These are phyloP conservation scores for Apophysomyces elegans DNA, from an alignment of 371 early-diverging fungal species.

Conservation along the genomic window DNA sequence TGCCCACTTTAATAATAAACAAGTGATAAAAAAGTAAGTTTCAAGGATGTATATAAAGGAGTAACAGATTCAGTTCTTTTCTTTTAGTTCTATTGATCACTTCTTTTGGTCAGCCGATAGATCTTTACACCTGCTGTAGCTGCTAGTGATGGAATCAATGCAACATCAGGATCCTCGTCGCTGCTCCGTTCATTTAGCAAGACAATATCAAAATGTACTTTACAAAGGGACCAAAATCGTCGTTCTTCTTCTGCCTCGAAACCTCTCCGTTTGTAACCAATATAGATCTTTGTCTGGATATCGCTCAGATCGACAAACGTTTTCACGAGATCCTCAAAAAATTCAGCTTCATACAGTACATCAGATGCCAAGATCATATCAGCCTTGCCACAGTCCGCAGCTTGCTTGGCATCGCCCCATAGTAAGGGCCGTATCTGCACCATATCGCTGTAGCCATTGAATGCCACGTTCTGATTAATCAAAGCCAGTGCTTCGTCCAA, in stretches of 20 bases:
- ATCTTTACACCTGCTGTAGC: conserved; percentile 36
- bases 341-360: conserved; percentile 60
- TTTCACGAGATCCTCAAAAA: conserved; percentile 51
- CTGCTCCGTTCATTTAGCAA: conserved; percentile 13
- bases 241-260: conserved; percentile 42
- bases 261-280: conserved; percentile 63
- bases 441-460: conserved; percentile 25
- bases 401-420: conserved; percentile 39
- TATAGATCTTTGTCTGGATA: conserved; percentile 49
- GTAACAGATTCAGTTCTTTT: neutral
- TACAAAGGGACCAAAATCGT: conserved; percentile 50
- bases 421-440: conserved; percentile 27
- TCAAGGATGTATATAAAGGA: conserved; percentile 13
- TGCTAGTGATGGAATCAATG: conserved; percentile 31
- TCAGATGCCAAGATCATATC: conserved; percentile 67
- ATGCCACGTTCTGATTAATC: conserved; percentile 43
- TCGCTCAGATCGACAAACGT: conserved; percentile 51
- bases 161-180: conserved; percentile 20
- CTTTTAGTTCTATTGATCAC: neutral
- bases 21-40: too few relatives aligned
- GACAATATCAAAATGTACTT: conserved; percentile 25
- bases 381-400: conserved; percentile 32
- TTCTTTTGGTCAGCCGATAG: conserved; percentile 29
- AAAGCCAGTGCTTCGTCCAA: conserved; percentile 54
- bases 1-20: too few relatives aligned